Evolutionary conservation across 1,139 yeast species (phyloP), one percentile per base, ranked within the genome.

Genomic region (Blastobotrys apis): DNA sequence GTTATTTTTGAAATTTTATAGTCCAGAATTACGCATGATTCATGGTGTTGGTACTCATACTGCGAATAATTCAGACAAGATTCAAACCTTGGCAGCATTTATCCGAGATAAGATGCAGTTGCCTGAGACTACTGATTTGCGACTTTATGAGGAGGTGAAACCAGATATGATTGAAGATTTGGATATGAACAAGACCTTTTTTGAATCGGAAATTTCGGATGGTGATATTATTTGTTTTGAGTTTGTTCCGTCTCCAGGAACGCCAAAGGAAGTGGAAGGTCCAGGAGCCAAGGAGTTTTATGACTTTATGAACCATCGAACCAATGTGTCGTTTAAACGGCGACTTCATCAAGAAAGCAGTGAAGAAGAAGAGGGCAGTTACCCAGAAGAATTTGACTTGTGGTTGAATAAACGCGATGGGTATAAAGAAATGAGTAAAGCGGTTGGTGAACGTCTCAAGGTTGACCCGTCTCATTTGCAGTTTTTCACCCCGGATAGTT

Each of bases 221-320:
- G 97, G 97, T 53, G 97, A 88, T 60, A 84, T 90, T 19, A 64
- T 90, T 13, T 72, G 84, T 23, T 74, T 84, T 42, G 82, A 82
- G 47, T 61, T 62, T 33, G 58, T 62, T 4, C 47, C 52, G 1
- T 37, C 55, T 3, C 63, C 54, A 3, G 44, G 53, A 50, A 6
- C 51, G 47, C 6, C 33, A 19, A 64, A 38, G 16, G 17, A 3
- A 23, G 10, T 20, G 5, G 22, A 6, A 17, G 33, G 37, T 60
- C 49, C 57, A 9, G 67, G 69, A 41, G 72, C 78, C 5, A 66
- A 66, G 23, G 75, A 77, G 1, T 81, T 74, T 58, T 88, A 84
- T 58, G 74, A 71, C 29, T 87, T 77, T 54, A 62, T 90, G 58
- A 73, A 77, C 26, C 77, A 84, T 33, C 74, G 95, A 53, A 71